Base-by-base conservation (phyloP, 345 rosid genomes). In the Combretum micranthum region DNA sequence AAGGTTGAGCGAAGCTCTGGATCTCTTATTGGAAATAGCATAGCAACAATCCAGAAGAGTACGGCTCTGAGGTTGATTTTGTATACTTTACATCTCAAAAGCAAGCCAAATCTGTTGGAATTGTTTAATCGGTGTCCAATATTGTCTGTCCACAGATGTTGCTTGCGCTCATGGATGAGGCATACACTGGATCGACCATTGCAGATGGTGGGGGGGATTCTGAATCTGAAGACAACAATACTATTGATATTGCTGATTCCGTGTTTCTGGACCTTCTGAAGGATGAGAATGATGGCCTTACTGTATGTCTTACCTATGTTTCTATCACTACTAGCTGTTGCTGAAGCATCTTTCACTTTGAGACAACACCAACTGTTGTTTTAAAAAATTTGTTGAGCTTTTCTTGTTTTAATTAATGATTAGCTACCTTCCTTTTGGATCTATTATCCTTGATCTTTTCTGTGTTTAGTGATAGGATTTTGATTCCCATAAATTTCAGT, bases 111-210 rank as follows among this genome's bases (percentile, higher is more conserved):
- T 45, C 26, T 44, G 44, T 19, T 54, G 46, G 47, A 4, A 26
- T 46, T 16, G 21, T 26, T 42, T 50, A 43, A 20, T 46, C 20
- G 13, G 53, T 54, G 50, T 42, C 47, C 44, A 46, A 20, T 46
- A 58, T 65, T 78, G 26, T 66, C 13, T 77, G 58, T 56, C 56
- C 66, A 62, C 84, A 88, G 97, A 89, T 93, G 97, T 79, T 93
- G 55, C 91, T 89, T 75, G 94, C 89, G 42, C 93, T 93, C 66
- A 93, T 93, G 99, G 97, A 93, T 80, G 99, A 93, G 73, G 99
- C 99, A 25, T 93, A 93, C 69, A 89, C 96, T 48, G 99, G 99
- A 75, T 93, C 97, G 54, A 86, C 91, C 64, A 85, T 93, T 13
- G 96, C 81, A 32, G 88, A 85, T 73, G 94, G 91, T 57, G 94